Conservation (phyloP, 2,329 filamentous ascomycete species). For the Aspergillus puulaauensis region DNA sequence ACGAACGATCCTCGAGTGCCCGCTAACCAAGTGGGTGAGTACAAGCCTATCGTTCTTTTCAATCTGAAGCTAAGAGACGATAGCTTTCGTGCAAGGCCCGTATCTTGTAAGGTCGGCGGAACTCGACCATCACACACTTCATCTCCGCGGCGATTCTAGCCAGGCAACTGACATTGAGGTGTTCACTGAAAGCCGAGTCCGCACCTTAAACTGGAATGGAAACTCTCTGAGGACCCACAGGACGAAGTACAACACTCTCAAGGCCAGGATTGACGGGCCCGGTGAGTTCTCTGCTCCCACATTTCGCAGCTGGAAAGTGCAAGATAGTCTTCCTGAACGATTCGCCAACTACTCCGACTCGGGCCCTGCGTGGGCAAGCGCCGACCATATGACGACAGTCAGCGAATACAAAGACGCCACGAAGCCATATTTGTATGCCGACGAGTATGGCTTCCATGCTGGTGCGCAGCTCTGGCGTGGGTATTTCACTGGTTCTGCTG, state of each 20-base stretch:
- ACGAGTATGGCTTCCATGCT: conserved; percentile 44
- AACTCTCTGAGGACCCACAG: conserved; percentile 35
- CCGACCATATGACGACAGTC: conserved; percentile 50
- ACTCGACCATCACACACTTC: conserved; percentile 33
- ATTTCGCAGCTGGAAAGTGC: conserved; percentile 49
- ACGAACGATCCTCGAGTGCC: conserved; percentile 47
- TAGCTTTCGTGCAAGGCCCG: conserved; percentile 41
- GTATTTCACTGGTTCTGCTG: conserved; percentile 6
- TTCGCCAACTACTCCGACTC: conserved; percentile 51
- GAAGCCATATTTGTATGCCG: conserved; percentile 54
- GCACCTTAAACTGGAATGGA: conserved; percentile 50
- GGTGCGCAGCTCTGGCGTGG: conserved; percentile 8
- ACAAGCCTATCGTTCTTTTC: too few species aligned
- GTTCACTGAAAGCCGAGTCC: conserved; percentile 24
- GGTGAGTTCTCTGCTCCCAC: conserved; percentile 45
- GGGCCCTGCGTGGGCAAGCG: conserved; percentile 45
- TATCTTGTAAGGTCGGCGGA: conserved; percentile 46
- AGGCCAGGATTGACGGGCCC: conserved; percentile 41
- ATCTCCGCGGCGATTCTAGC: conserved; percentile 43
- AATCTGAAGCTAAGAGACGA: background rate
- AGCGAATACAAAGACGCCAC: conserved; percentile 50
- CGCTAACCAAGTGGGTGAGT: conserved; percentile 26
- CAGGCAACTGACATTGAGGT: conserved; percentile 38
- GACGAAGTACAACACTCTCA: conserved; percentile 48
- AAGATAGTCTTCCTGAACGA: conserved; percentile 53